A percentile compares a stretch with the other conserved stretches of the same genome.
phyloP scores from a whole-genome alignment of 2,329 filamentous ascomycete genomes.

The Didymella arachidicola region DNA sequence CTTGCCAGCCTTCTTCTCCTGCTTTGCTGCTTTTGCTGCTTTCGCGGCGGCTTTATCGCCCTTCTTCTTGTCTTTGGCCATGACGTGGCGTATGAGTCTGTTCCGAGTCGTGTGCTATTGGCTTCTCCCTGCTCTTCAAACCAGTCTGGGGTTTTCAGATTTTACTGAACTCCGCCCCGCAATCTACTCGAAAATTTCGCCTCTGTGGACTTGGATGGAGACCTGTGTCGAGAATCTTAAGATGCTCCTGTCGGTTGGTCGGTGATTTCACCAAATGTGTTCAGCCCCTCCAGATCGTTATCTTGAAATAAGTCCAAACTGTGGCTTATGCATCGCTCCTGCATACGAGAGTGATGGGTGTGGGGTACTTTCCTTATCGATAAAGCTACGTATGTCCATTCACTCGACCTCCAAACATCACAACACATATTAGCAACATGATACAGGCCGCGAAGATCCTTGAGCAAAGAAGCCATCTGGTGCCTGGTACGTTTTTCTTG shows the following conservation, averaged over 20 bases:
- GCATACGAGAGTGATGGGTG: constrained; percentile 1
- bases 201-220: neutral
- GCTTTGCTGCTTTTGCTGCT: constrained; percentile 70
- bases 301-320: neutral
- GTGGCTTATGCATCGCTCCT: constrained; percentile 4
- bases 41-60: constrained; percentile 58
- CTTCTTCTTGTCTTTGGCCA: constrained; percentile 65
- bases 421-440: constrained; percentile 33
- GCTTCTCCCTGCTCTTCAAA: neutral
- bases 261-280: no score
- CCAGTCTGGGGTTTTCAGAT: neutral
- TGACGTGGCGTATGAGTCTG: constrained; percentile 14
- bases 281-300: neutral
- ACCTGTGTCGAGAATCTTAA: neutral
- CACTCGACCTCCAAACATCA: constrained; percentile 17
- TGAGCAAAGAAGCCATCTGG: constrained; percentile 55
- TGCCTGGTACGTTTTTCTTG: constrained; percentile 50
- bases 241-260: neutral
- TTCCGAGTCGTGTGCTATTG: neutral
- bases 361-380: constrained; percentile 30
- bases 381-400: constrained; percentile 22
- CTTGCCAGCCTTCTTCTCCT: constrained; percentile 79
- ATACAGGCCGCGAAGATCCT: constrained; percentile 58
- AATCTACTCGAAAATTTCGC: constrained; percentile 30
- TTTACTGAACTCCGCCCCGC: constrained; percentile 19